Evolutionary conservation across 441 rosid genomes (phyloP).

Genomic region (Gossypium gossypioides): DNA sequence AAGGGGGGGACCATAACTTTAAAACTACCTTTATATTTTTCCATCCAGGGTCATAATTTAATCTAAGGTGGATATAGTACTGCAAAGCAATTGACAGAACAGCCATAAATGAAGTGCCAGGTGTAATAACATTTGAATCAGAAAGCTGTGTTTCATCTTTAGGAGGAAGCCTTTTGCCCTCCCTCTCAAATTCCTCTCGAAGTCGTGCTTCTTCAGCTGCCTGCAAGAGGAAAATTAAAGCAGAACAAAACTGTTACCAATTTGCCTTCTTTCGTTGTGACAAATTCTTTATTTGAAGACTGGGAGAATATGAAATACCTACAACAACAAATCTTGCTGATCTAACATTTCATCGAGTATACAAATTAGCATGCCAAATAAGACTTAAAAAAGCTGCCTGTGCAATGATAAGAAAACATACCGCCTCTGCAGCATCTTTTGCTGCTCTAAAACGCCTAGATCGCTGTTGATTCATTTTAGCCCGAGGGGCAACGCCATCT

Average conservation of each 20-base stretch:
- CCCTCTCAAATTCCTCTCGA: slow-evolving; percentile 68
- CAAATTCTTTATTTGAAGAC: neutral
- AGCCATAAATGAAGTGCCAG: slow-evolving; percentile 83
- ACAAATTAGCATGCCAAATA: neutral
- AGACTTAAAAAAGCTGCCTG: neutral
- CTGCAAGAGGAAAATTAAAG: slow-evolving; percentile 27
- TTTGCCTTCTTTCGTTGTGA: neutral
- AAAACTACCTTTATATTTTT: slow-evolving; percentile 55
- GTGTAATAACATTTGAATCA: slow-evolving; percentile 87
- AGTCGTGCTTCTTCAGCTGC: slow-evolving; percentile 77
- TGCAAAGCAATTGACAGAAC: slow-evolving; percentile 77
- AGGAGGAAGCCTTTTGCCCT: slow-evolving; percentile 77
- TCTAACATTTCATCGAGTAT: neutral
- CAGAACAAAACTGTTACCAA: neutral
- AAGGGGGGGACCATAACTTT: neutral
- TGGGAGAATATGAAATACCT: neutral
- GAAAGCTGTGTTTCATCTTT: slow-evolving; percentile 51
- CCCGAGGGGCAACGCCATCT: slow-evolving; percentile 96
- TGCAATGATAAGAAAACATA: slow-evolving; percentile 26
- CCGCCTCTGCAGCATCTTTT: slow-evolving; percentile 82
- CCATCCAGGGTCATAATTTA: slow-evolving; percentile 91
- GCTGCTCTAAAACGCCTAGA: slow-evolving; percentile 89
- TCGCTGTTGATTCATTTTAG: slow-evolving; percentile 90
- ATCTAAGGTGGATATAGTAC: slow-evolving; percentile 66
- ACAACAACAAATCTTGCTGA: neutral